Evolutionary conservation across 257 asterid genomes (phyloP).

Genomic region (Przewalskia tangutica): DNA sequence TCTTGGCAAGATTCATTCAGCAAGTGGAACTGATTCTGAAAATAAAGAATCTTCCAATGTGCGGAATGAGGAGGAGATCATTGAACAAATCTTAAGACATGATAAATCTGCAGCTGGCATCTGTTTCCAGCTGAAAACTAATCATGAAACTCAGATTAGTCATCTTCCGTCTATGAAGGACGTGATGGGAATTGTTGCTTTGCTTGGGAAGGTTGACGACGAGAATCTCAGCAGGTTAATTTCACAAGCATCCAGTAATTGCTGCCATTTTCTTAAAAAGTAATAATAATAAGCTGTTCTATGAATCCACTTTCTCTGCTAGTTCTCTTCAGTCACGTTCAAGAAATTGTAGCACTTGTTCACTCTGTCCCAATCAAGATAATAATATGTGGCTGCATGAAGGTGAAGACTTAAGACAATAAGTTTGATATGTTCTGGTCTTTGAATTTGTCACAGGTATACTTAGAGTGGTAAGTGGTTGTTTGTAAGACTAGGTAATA

Average conservation of each 20-base stretch:
- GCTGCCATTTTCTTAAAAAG: constrained; percentile 1
- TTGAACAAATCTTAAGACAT: constrained; percentile 32
- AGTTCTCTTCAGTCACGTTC: neutral
- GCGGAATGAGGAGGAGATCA: constrained; percentile 38
- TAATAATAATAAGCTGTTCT: neutral
- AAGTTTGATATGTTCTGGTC: neutral
- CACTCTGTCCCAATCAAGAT: neutral
- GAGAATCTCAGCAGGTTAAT: constrained; percentile 67
- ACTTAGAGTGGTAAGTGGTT: neutral
- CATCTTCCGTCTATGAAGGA: constrained; percentile 39
- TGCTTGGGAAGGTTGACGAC: constrained; percentile 63
- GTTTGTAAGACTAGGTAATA: neutral
- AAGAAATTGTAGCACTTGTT: neutral
- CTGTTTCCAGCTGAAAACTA: constrained; percentile 31
- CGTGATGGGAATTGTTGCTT: constrained; percentile 64
- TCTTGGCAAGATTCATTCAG: constrained; percentile 46
- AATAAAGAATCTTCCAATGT: constrained; percentile 17
- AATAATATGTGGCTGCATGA: neutral
- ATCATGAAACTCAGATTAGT: constrained; percentile 33
- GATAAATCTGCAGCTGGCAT: constrained; percentile 65
- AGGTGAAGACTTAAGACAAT: neutral
- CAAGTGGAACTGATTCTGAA: constrained; percentile 13
- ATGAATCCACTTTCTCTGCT: neutral
- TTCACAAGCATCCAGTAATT: constrained; percentile 8
- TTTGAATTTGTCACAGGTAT: neutral